Conservation (phyloP, 371 early-diverging fungal genomes). For the Actinomortierella ambigua region DNA sequence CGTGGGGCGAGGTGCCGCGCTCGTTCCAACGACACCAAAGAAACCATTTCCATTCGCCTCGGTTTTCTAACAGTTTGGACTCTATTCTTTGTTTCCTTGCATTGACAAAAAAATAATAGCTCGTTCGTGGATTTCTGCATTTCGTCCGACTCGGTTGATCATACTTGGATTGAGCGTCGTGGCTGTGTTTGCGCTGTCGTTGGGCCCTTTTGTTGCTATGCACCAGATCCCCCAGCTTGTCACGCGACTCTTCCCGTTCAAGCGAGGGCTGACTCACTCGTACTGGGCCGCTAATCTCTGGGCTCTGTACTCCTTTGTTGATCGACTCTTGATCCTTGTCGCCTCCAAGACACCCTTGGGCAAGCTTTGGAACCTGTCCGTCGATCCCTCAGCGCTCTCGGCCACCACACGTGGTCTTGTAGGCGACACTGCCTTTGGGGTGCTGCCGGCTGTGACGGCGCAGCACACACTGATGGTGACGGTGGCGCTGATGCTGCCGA, state of each 20-base stretch:
- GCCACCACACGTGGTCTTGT: slow-evolving; percentile 92
- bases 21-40: no score
- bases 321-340: slow-evolving; percentile 70
- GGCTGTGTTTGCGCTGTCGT: slow-evolving; percentile 73
- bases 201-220: slow-evolving; percentile 81
- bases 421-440: slow-evolving; percentile 85
- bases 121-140: slow-evolving; percentile 42
- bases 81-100: no score
- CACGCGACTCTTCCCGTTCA: slow-evolving; percentile 94
- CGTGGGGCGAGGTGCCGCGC: no score
- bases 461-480: slow-evolving; percentile 79
- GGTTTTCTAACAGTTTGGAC: no score
- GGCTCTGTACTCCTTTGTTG: slow-evolving; percentile 89
- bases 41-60: no score
- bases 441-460: slow-evolving; percentile 80
- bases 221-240: slow-evolving; percentile 78
- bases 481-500: slow-evolving; percentile 65
- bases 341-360: slow-evolving; percentile 47
- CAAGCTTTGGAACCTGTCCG: slow-evolving; percentile 39
- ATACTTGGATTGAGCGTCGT: slow-evolving; percentile 70
- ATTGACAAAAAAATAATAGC: slow-evolving; percentile 9
- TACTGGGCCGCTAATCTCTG: slow-evolving; percentile 98
- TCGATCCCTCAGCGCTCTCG: slow-evolving; percentile 53
- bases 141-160: slow-evolving; percentile 50
- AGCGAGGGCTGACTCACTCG: slow-evolving; percentile 93